Percentiles rank a stretch among this genome's conserved stretches.
Evolutionary conservation across 345 rosid genomes (phyloP).

Genomic region (Dovyalis caffra): DNA sequence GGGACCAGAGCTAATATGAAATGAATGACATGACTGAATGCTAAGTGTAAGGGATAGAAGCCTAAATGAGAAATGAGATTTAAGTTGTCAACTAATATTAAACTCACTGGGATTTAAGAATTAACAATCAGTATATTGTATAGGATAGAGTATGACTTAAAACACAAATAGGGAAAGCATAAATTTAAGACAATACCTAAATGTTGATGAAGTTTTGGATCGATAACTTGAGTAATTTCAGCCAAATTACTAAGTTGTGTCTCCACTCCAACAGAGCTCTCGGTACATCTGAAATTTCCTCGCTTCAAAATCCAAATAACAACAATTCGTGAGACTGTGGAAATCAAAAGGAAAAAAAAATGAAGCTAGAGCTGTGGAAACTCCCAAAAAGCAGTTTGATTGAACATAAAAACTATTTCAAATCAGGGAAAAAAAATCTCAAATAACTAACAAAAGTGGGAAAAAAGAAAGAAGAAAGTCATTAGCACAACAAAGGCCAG

Average conservation of each 20-base stretch:
- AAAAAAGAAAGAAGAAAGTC: not conserved
- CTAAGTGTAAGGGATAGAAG: not conserved
- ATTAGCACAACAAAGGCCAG: not conserved
- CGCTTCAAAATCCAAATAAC: slow-evolving; percentile 52
- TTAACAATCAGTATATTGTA: not conserved
- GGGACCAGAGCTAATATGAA: not conserved
- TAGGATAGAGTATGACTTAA: not conserved
- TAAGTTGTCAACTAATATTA: no score
- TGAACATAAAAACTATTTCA: not conserved
- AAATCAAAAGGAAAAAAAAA: slow-evolving; percentile 13
- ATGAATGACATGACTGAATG: not conserved
- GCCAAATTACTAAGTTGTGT: slow-evolving; percentile 85
- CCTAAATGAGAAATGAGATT: no score
- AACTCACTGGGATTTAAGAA: slow-evolving; percentile 5
- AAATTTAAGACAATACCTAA: slow-evolving; percentile 52
- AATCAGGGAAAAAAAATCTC: not conserved
- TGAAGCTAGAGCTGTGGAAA: slow-evolving; percentile 8
- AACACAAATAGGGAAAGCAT: not conserved
- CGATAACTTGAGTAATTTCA: slow-evolving; percentile 78
- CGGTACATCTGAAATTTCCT: slow-evolving; percentile 90
- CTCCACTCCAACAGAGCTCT: slow-evolving; percentile 91
- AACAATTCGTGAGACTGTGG: slow-evolving; percentile 31
- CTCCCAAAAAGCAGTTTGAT: not conserved
- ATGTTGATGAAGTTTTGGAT: slow-evolving; percentile 97
- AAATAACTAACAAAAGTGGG: not conserved